Conservation (phyloP, 1,284 basidiomycete species). For the Abortiporus biennis region DNA sequence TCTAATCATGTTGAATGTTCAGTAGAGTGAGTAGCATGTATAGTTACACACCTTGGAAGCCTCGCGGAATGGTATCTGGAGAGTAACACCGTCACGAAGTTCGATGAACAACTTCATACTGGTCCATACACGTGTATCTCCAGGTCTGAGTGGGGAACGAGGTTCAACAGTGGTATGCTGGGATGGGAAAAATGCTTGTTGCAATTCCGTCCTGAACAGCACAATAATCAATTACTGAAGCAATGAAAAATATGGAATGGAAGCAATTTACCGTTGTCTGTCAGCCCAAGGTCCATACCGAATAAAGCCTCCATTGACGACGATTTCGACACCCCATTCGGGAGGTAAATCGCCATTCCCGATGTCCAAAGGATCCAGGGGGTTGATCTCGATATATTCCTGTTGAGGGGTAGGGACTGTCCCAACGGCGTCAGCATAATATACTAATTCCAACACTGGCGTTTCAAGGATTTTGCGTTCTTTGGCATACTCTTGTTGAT, state of each 20-base stretch:
- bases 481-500: constrained; percentile 77
- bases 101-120: constrained; percentile 75
- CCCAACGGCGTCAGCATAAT: constrained; percentile 78
- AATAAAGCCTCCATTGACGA: constrained; percentile 65
- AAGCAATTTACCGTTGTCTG: constrained; percentile 61
- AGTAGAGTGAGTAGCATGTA: neutral
- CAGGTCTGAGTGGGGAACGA: constrained; percentile 56
- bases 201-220: constrained; percentile 57
- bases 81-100: constrained; percentile 66
- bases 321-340: constrained; percentile 88
- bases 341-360: constrained; percentile 86
- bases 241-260: too few relatives aligned
- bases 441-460: constrained; percentile 68
- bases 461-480: constrained; percentile 81
- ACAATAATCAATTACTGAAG: neutral
- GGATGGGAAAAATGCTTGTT: constrained; percentile 77
- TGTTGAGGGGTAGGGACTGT: constrained; percentile 44
- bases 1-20: constrained; percentile 31
- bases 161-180: constrained; percentile 62
- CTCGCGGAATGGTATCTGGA: constrained; percentile 85
- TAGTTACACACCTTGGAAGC: constrained; percentile 57
- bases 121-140: constrained; percentile 79
- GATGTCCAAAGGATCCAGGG: constrained; percentile 53
- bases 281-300: constrained; percentile 95
- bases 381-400: constrained; percentile 24